phyloP scores from a whole-genome alignment of 257 asterid species.

The Fraxinus cuspidata region DNA sequence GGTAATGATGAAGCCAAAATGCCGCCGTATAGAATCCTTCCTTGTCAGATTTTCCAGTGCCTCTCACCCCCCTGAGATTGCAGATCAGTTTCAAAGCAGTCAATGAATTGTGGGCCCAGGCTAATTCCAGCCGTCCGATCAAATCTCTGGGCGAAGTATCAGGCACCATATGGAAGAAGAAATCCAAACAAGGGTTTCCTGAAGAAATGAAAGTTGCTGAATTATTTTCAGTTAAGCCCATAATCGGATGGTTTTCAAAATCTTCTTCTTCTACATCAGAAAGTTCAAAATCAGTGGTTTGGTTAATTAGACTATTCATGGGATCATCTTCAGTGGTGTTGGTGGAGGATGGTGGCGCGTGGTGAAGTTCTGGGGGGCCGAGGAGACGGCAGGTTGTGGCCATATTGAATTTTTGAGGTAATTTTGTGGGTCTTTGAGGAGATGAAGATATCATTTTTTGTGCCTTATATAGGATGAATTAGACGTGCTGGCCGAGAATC shows the following conservation, averaged over 20 bases:
- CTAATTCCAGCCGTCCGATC: conserved; percentile 22
- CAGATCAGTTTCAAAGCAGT: conserved; percentile 37
- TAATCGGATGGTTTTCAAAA: neutral
- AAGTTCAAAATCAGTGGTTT: neutral
- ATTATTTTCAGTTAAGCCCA: conserved; percentile 38
- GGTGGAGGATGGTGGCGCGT: neutral
- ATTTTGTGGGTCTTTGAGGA: neutral
- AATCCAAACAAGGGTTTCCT: conserved; percentile 42
- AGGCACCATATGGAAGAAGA: conserved; percentile 50
- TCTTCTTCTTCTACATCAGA: neutral
- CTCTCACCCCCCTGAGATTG: conserved; percentile 45
- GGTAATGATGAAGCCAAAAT: conserved; percentile 39
- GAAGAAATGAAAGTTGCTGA: conserved; percentile 39
- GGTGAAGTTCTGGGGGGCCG: neutral
- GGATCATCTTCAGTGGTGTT: neutral
- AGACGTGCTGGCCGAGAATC: neutral
- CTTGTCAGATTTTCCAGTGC: conserved; percentile 51
- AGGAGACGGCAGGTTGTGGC: neutral
- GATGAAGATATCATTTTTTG: neutral
- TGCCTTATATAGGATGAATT: neutral
- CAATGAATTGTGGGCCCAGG: conserved; percentile 38
- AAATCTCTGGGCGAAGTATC: conserved; percentile 26
- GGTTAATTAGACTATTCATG: neutral
- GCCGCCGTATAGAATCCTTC: conserved; percentile 42
- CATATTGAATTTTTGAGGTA: neutral